These are phyloP conservation scores for Cutaneotrichosporon spelunceum DNA, from an alignment of 1,284 basidiomycete species.

Conservation along the genomic window DNA sequence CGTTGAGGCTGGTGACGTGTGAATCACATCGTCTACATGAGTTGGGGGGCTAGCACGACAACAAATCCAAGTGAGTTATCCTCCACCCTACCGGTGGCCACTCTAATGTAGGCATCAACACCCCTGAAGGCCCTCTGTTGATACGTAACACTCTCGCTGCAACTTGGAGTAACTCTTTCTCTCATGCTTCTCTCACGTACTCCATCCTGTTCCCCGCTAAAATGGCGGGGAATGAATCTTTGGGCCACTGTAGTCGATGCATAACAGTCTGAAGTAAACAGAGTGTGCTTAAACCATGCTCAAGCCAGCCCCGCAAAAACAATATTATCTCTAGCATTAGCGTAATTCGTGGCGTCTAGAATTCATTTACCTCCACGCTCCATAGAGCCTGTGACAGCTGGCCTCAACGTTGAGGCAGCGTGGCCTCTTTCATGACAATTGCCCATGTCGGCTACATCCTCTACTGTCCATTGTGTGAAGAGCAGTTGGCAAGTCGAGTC, in stretches of 20 bases:
- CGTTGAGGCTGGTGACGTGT: conserved; percentile 25
- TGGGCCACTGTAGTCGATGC: conserved; percentile 21
- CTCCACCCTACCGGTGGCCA: no score
- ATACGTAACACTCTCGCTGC: not conserved
- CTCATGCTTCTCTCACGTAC: not conserved
- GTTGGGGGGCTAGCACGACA: not conserved
- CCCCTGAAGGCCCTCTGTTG: not conserved
- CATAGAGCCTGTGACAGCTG: no score
- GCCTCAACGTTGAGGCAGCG: no score
- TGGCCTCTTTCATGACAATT: no score
- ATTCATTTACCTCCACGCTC: no score
- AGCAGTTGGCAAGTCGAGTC: no score
- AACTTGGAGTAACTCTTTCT: not conserved
- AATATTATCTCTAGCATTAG: no score
- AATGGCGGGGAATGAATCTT: not conserved
- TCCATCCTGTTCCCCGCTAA: not conserved
- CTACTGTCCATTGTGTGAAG: no score
- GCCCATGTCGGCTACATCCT: no score
- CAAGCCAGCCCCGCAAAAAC: no score
- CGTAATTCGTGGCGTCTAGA: no score
- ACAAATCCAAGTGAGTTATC: not conserved
- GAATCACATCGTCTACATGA: not conserved
- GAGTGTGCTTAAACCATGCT: not conserved
- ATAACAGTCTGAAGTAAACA: conserved; percentile 23
- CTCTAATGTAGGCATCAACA: not conserved